Evolutionary conservation across 768 basidiomycete genomes (phyloP).

Genomic region (Fibroporia radiculosa): DNA sequence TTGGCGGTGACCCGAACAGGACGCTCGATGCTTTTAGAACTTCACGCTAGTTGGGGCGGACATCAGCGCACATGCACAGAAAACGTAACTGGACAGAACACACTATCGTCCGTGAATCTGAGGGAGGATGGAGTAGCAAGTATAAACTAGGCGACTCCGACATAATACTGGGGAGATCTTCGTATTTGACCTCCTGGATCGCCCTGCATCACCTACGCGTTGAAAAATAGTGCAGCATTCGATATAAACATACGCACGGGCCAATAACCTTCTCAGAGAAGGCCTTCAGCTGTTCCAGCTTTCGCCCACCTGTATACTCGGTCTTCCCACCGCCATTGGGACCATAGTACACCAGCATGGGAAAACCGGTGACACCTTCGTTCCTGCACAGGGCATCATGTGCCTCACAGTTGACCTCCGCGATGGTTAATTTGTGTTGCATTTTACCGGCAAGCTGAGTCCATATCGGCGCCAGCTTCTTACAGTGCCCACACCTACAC

Average conservation of each 20-base stretch:
- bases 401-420: conserved; percentile 85
- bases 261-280: conserved; percentile 74
- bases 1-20: conserved; percentile 39
- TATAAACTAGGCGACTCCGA: conserved; percentile 48
- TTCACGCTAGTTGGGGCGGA: conserved; percentile 29
- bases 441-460: conserved; percentile 61
- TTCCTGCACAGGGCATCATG: conserved; percentile 57
- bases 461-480: conserved; percentile 85
- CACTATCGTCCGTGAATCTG: conserved; percentile 27
- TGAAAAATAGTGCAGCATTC: neutral
- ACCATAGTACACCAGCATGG: conserved; percentile 68
- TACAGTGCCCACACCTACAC: conserved; percentile 87
- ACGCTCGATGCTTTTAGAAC: conserved; percentile 51
- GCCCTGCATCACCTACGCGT: conserved; percentile 22
- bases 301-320: conserved; percentile 72
- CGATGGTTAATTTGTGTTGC: conserved; percentile 66
- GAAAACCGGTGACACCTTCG: conserved; percentile 73
- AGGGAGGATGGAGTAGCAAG: conserved; percentile 42
- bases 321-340: conserved; percentile 42
- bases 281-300: conserved; percentile 57
- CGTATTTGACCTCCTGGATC: conserved; percentile 30
- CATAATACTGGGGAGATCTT: conserved; percentile 36
- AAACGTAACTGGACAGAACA: conserved; percentile 4
- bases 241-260: conserved; percentile 46
- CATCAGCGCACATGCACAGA: neutral